A percentile compares a stretch with the other conserved stretches of the same genome.
These are phyloP conservation scores for Komagataella populi DNA, from an alignment of 805 yeast species.

Conservation along the genomic window DNA sequence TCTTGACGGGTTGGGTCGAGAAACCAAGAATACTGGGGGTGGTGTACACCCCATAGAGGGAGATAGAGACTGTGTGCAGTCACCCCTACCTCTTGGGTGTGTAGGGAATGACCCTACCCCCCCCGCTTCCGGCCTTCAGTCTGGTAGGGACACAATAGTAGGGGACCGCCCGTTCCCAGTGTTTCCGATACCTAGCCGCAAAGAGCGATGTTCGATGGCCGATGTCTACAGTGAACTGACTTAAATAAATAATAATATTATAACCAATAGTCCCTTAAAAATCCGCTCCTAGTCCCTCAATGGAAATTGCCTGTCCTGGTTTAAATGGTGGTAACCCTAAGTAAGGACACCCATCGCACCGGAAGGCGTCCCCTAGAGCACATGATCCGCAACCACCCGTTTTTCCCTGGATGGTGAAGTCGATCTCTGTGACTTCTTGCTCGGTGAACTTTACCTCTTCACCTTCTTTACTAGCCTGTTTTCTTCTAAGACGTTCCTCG, in stretches of 20 bases:
- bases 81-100: not conserved
- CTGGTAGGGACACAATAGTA: not conserved
- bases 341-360: slow-evolving; percentile 98
- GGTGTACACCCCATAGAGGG: not conserved
- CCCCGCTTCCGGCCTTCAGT: not conserved
- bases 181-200: not conserved
- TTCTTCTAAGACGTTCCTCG: slow-evolving; percentile 29
- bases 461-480: slow-evolving; percentile 10
- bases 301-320: slow-evolving; percentile 83
- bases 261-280: slow-evolving; percentile 20
- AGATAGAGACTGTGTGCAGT: not conserved
- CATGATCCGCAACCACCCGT: slow-evolving; percentile 98
- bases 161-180: no score
- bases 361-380: slow-evolving; percentile 93
- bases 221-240: not conserved
- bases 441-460: slow-evolving; percentile 34
- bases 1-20: not conserved
- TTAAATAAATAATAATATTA: no score
- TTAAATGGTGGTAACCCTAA: slow-evolving; percentile 95
- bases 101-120: not conserved
- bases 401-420: slow-evolving; percentile 92
- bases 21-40: not conserved
- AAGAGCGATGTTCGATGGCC: not conserved
- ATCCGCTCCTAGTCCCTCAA: slow-evolving; percentile 70
- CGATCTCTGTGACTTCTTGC: slow-evolving; percentile 78